Base-by-base conservation (phyloP, 2,329 filamentous ascomycete genomes). In the Aureobasidium namibiae region DNA sequence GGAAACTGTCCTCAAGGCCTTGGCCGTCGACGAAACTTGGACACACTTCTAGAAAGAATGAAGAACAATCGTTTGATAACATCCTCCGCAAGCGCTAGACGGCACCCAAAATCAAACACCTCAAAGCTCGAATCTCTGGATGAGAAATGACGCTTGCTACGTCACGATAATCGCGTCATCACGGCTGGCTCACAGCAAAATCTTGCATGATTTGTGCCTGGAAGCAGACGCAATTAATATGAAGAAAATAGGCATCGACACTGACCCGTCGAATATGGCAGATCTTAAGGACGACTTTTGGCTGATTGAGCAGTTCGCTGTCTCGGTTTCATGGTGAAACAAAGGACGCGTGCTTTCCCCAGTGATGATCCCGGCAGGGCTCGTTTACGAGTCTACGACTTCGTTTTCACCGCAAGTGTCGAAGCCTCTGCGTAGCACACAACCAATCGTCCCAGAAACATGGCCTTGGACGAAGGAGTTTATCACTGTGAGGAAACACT, bases 231-330 rank as follows among this genome's bases (percentile, higher is more conserved):
- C 34, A 39, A 16, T 45, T 45, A 56, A 56, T 56, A 14, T 56
- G 39, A 38, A 39, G 33, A 57, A 56, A 48, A 57, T 57, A 46
- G 29, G 42, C 23, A 57, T 57, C 54, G 42, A 57, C 54, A 57
- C 14, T n/a, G 21, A 39, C 31, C 54, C 54, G 54, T 39, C 31
- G 14, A 31, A 39, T 4, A 4, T 57, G 18, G 33, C 26, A 57
- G 33, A 57, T 46, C 34, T 48, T 16, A 31, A 33, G 34, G 34
- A 42, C 11, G 23, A 24, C 16, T 13, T 53, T 8, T 33, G 39
- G 52, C 26, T 45, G 39, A 56, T 23, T 14, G 52, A 56, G 52
- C 39, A 45, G 39, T 56, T 56, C 29, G 52, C 39, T 56, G 52
- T 56, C 42, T 57, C 41, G 23, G 26, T 24, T 48, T 38, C 23